Evolutionary conservation across 2,329 filamentous ascomycete genomes (phyloP), one percentile per base, ranked within the genome.

Genomic region (Penicillium sp.): DNA sequence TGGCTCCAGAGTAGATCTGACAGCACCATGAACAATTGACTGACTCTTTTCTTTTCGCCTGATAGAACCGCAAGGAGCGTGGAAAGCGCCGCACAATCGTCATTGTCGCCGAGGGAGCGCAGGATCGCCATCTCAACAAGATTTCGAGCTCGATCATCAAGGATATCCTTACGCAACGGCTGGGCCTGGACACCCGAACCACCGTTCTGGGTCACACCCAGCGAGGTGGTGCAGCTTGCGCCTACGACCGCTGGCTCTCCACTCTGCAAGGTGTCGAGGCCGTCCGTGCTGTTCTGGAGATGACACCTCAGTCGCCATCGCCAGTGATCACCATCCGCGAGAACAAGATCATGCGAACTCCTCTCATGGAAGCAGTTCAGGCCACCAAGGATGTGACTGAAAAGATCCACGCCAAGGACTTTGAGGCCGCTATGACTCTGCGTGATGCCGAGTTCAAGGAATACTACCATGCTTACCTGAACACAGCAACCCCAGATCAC

Each of bases 51-150:
- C 6, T 19, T 13, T 2, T 27, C 5, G 24, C 18, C 54, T 10
- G 9, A 40, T 73, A 95, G 88, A 95, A 98, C 79, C 89, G 95
- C 65, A 82, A 84, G 24, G 71, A 76, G 62, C 84, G 92, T 72
- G 95, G 95, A 71, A 99, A 98, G 84, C 87, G 95, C 70, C 96
- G 96, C 82, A 98, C 95, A 1, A 98, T 98, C 69, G 94, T 99
- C 70, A 96, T 99, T 69, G 90, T 99, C 54, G 95, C 95, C 54
- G 95, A 99, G 78, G 95, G 95, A 66, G 95, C 95, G 49, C 89
- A 93, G 66, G 93, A 97, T 78, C 84, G 85, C 64, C 79, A 94
- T 54, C 86, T 96, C 59, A 90, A 89, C 73, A 94, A 91, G 77
- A 96, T 99, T 70, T 87, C 87, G 0, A 87, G 92, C 10, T 80